Evolutionary conservation across 331 rosid genomes (phyloP).

Genomic region (Ulmus americana): DNA sequence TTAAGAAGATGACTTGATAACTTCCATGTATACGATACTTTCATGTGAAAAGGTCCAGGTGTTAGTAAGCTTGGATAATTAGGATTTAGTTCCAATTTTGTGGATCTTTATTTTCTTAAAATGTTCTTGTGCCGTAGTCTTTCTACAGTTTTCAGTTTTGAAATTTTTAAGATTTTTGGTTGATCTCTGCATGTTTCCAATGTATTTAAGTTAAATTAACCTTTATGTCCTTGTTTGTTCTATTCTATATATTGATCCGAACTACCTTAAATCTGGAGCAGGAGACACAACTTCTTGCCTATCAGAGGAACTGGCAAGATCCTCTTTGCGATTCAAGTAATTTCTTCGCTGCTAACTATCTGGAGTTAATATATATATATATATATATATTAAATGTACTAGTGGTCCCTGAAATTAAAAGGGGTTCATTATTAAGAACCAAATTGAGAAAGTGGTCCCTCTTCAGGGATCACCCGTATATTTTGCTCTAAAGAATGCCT

Average conservation of each 20-base stretch:
- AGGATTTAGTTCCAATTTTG: not conserved
- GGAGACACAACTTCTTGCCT: slow-evolving; percentile 77
- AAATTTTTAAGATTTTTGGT: not conserved
- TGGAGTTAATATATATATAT: not conserved
- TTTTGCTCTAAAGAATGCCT: too few species aligned
- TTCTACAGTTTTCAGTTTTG: not conserved
- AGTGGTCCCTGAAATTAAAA: too few species aligned
- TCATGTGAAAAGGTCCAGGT: not conserved
- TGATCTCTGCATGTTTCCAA: not conserved
- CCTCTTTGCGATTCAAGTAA: slow-evolving; percentile 82
- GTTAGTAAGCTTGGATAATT: not conserved
- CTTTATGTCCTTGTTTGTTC: not conserved
- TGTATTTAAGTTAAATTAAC: not conserved
- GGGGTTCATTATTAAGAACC: too few species aligned
- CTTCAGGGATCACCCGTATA: too few species aligned
- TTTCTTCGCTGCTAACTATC: slow-evolving; percentile 25
- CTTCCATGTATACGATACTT: not conserved
- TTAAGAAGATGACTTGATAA: slow-evolving; percentile 17
- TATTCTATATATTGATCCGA: slow-evolving; percentile 3
- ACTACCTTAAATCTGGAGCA: slow-evolving; percentile 30
- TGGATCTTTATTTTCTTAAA: not conserved
- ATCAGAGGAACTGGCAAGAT: slow-evolving; percentile 72
- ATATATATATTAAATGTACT: too few species aligned
- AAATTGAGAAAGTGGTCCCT: too few species aligned
- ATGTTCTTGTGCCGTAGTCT: not conserved